These are phyloP conservation scores for Polyporus arcularius DNA, from an alignment of 768 basidiomycete genomes.

Conservation along the genomic window DNA sequence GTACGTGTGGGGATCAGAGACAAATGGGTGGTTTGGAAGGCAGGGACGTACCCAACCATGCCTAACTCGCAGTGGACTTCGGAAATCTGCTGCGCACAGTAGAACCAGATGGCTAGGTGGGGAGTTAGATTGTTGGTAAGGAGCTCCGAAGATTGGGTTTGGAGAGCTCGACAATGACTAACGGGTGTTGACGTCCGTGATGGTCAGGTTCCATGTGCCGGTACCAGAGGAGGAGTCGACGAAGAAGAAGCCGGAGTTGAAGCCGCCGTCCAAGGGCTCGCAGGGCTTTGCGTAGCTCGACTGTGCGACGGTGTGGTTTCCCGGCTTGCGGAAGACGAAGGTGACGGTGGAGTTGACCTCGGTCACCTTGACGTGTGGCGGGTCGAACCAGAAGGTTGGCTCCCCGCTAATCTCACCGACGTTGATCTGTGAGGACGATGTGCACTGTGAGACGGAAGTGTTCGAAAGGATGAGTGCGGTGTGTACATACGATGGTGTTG, in stretches of 20 bases:
- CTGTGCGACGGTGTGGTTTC: slow-evolving; percentile 56
- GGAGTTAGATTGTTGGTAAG: no score
- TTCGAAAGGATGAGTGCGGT: background rate
- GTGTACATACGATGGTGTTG: slow-evolving; percentile 11
- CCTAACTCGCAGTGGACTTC: slow-evolving; percentile 43
- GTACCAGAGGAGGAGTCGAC: slow-evolving; percentile 30
- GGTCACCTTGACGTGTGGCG: slow-evolving; percentile 41
- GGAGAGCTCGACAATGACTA: slow-evolving; percentile 18
- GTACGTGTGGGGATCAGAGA: background rate
- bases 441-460: background rate
- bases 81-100: slow-evolving; percentile 51
- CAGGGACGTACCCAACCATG: slow-evolving; percentile 34
- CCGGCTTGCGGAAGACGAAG: no score
- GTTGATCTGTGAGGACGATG: slow-evolving; percentile 28
- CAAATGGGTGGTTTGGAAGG: background rate
- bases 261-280: slow-evolving; percentile 45
- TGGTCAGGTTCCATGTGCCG: slow-evolving; percentile 52
- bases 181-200: slow-evolving; percentile 50
- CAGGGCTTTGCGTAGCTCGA: slow-evolving; percentile 49
- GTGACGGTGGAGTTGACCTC: slow-evolving; percentile 45
- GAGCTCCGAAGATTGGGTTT: background rate
- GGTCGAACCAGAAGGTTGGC: slow-evolving; percentile 47
- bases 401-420: slow-evolving; percentile 38
- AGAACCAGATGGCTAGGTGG: slow-evolving; percentile 55
- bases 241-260: slow-evolving; percentile 55